These are phyloP conservation scores for Corrigiola litoralis DNA, from an alignment of 179 eudicot species.

Conservation along the genomic window DNA sequence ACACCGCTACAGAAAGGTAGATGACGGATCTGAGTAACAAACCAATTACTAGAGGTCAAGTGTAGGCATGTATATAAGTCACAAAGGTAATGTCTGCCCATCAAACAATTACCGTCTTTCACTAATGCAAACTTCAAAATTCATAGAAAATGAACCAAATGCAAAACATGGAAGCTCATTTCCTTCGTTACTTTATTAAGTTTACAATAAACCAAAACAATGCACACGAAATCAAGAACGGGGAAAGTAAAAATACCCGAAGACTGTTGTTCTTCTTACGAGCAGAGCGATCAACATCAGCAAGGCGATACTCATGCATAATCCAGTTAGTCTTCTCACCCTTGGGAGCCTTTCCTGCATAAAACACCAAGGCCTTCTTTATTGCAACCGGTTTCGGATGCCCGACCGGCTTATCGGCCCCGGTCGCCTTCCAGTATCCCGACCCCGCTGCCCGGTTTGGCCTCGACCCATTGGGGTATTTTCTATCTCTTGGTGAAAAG, in stretches of 20 bases:
- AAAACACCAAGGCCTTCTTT: slow-evolving; percentile 71
- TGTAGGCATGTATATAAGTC: no score
- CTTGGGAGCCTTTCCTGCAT: slow-evolving; percentile 65
- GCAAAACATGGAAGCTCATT: neutral
- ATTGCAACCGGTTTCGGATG: slow-evolving; percentile 53
- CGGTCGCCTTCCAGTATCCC: slow-evolving; percentile 87
- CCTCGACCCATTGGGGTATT: slow-evolving; percentile 78
- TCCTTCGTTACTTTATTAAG: no score
- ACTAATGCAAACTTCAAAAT: no score
- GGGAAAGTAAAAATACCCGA: slow-evolving; percentile 35
- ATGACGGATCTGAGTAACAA: no score
- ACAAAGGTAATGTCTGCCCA: no score
- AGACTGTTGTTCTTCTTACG: slow-evolving; percentile 49
- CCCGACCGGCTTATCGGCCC: slow-evolving; percentile 76
- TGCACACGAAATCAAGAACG: neutral
- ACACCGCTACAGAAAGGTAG: no score
- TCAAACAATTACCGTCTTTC: no score
- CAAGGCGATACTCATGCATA: slow-evolving; percentile 82
- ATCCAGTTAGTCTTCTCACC: slow-evolving; percentile 84
- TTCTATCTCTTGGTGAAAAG: slow-evolving; percentile 70
- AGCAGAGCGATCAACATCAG: slow-evolving; percentile 76
- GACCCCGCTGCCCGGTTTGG: slow-evolving; percentile 75
- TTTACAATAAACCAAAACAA: neutral
- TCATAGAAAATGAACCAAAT: neutral
- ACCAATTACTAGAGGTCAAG: no score